Evolutionary conservation across 164 flowering plant species (phyloP).

Genomic region (Houttuynia cordata): DNA sequence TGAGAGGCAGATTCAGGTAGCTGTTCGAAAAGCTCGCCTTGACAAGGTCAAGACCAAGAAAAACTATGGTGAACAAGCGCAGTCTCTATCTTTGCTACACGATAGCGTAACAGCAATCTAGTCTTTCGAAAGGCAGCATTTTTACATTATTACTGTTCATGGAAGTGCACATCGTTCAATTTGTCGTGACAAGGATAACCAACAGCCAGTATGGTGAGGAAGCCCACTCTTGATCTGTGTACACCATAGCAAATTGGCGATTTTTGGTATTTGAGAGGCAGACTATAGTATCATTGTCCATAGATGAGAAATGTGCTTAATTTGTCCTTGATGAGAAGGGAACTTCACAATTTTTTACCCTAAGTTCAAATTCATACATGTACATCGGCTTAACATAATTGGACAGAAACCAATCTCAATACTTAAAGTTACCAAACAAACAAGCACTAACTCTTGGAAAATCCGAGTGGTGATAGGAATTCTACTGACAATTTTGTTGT

Average conservation of each 20-base stretch:
- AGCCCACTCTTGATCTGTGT: not conserved
- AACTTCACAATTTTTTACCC: no score
- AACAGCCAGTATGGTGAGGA: not conserved
- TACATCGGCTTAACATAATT: no score
- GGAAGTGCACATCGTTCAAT: no score
- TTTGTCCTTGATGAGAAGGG: not conserved
- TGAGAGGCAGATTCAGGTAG: constrained; percentile 82
- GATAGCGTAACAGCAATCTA: not conserved
- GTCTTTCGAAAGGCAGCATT: not conserved
- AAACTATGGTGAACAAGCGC: constrained; percentile 8
- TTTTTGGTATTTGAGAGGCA: not conserved
- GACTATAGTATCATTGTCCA: not conserved
- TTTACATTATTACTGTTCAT: not conserved
- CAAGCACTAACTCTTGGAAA: no score
- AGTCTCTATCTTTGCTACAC: not conserved
- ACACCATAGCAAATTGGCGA: not conserved
- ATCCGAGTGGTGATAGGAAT: no score
- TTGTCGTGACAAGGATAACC: not conserved
- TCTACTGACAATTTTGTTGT: no score
- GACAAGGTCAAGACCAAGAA: constrained; percentile 42
- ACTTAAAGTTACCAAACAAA: no score
- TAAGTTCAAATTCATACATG: not conserved
- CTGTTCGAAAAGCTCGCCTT: constrained; percentile 74
- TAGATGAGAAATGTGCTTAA: not conserved
- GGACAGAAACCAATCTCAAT: not conserved